Evolutionary conservation across 768 basidiomycete species (phyloP).

Genomic region (Hebeloma cylindrosporum): DNA sequence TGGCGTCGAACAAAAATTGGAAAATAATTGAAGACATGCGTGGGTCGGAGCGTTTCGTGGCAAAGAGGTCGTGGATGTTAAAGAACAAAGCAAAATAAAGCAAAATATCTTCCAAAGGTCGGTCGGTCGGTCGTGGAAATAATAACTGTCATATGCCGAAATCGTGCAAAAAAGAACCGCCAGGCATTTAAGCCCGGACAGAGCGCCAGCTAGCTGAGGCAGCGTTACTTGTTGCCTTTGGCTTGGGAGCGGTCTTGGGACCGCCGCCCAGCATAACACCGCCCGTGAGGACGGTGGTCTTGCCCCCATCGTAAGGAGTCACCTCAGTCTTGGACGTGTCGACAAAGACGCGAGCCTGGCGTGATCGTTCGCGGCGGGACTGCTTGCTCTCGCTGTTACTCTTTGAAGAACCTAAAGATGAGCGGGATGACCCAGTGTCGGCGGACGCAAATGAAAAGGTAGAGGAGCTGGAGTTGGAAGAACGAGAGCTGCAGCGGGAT

Average conservation of each 20-base stretch:
- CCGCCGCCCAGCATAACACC: slow-evolving; percentile 81
- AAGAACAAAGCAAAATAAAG: slow-evolving; percentile 13
- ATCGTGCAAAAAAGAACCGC: slow-evolving; percentile 11
- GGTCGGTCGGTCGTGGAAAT: slow-evolving; percentile 20
- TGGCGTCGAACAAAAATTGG: slow-evolving; percentile 3
- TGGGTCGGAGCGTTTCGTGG: no score
- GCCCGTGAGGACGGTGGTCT: slow-evolving; percentile 85
- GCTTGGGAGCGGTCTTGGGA: slow-evolving; percentile 32
- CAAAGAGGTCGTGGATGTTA: slow-evolving; percentile 2
- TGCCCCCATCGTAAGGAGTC: slow-evolving; percentile 84
- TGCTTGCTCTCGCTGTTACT: slow-evolving; percentile 41
- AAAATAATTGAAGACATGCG: no score
- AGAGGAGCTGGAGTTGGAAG: slow-evolving; percentile 65
- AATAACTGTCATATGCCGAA: slow-evolving; percentile 20
- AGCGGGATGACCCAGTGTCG: slow-evolving; percentile 47
- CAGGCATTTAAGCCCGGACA: slow-evolving; percentile 42
- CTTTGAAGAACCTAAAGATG: slow-evolving; percentile 39
- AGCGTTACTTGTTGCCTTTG: slow-evolving; percentile 29
- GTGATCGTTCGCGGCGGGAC: slow-evolving; percentile 68
- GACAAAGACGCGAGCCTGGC: slow-evolving; percentile 69
- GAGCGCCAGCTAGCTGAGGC: slow-evolving; percentile 57
- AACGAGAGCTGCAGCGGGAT: slow-evolving; percentile 71
- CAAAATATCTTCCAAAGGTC: slow-evolving; percentile 17
- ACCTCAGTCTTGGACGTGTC: slow-evolving; percentile 77
- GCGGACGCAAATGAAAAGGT: slow-evolving; percentile 56